Conservation (phyloP, 495 filamentous ascomycete species). For the Annulohypoxylon bovei region DNA sequence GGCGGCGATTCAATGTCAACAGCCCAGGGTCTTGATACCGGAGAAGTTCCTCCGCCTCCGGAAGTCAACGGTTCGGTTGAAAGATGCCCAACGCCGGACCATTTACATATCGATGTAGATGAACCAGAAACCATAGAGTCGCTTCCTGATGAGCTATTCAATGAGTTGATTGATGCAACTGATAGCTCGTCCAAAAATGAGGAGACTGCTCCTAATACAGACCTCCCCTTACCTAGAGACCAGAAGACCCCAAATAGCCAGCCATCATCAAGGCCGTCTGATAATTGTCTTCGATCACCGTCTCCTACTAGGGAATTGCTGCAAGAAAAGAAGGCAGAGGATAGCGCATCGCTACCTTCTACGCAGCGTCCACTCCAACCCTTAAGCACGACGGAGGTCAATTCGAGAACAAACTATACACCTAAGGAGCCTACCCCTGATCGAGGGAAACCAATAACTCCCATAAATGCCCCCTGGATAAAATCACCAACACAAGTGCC, state of each 20-base stretch:
- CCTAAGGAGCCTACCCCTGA: neutral
- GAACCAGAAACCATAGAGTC: neutral
- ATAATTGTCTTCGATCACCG: neutral
- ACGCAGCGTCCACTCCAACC: conserved; percentile 7
- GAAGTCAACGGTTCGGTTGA: neutral
- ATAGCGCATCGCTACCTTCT: conserved; percentile 25
- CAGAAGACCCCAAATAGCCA: neutral
- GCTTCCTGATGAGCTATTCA: conserved; percentile 19
- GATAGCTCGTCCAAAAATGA: neutral
- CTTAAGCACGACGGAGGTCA: conserved; percentile 3
- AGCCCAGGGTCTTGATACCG: neutral
- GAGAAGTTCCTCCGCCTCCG: conserved; percentile 3
- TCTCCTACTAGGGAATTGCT: neutral
- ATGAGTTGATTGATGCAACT: conserved; percentile 14
- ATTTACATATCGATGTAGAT: neutral
- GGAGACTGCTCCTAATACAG: neutral
- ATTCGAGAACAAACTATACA: neutral
- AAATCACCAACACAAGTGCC: neutral
- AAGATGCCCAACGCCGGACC: neutral
- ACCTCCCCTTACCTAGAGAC: neutral
- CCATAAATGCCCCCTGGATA: neutral
- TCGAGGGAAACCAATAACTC: neutral
- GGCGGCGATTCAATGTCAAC: neutral
- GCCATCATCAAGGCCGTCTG: neutral
- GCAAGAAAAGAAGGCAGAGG: conserved; percentile 18